Evolutionary conservation across 768 basidiomycete genomes (phyloP).

Genomic region (Coprinellus aureogranulatus): DNA sequence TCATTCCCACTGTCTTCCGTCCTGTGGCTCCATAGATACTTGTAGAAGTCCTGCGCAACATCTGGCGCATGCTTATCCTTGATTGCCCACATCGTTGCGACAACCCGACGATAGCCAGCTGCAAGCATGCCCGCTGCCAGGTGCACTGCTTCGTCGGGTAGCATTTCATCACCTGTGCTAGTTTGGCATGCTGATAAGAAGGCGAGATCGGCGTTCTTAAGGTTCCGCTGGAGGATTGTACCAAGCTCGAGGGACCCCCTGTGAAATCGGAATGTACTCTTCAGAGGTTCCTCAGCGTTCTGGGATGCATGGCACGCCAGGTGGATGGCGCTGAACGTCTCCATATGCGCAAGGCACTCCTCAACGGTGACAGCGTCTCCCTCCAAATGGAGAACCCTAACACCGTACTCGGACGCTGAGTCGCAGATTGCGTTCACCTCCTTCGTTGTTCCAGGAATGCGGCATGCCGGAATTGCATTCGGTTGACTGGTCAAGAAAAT

Average conservation of each 20-base stretch:
- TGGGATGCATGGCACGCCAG: constrained; percentile 36
- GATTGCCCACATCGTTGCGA: constrained; percentile 42
- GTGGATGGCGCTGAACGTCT: constrained; percentile 19
- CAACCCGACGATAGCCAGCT: constrained; percentile 27
- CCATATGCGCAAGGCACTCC: neutral
- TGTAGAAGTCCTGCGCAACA: constrained; percentile 11
- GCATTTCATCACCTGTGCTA: constrained; percentile 23
- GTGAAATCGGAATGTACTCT: constrained; percentile 21
- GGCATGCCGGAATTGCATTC: neutral
- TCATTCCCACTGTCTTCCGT: neutral
- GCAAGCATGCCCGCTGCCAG: constrained; percentile 37
- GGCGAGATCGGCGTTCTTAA: constrained; percentile 23
- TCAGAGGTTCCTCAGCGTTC: constrained; percentile 18
- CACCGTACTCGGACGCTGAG: neutral
- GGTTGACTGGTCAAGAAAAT: constrained; percentile 11
- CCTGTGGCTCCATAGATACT: neutral
- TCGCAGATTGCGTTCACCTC: constrained; percentile 5
- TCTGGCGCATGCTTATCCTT: constrained; percentile 10
- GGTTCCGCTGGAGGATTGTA: constrained; percentile 5
- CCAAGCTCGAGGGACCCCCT: constrained; percentile 14
- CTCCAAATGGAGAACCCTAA: neutral
- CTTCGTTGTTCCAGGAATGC: constrained; percentile 9
- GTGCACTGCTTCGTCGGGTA: constrained; percentile 29
- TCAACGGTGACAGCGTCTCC: neutral
- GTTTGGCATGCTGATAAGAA: constrained; percentile 42